phyloP scores from a whole-genome alignment of 495 filamentous ascomycete species.

The Umbilicaria muhlenbergii region DNA sequence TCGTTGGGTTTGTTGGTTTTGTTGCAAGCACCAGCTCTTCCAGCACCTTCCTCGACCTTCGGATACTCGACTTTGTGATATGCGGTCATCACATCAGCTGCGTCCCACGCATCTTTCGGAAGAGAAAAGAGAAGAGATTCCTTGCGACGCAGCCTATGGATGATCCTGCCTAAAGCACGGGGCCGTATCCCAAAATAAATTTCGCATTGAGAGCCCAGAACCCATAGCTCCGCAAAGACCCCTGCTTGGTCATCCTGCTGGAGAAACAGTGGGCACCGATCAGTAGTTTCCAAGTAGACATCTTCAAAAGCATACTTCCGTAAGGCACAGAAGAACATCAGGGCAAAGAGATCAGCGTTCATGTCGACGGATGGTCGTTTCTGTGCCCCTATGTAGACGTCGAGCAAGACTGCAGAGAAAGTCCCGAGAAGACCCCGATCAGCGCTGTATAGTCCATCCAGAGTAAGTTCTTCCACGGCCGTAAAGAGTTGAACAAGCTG shows the following conservation, averaged over 20 bases:
- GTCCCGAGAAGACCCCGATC: conserved; percentile 17
- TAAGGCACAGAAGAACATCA: conserved; percentile 39
- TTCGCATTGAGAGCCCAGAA: conserved; percentile 43
- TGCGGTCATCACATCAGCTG: conserved; percentile 32
- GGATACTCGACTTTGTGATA: conserved; percentile 11
- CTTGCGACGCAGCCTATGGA: conserved; percentile 35
- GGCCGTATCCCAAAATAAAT: conserved; percentile 42
- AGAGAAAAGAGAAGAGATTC: conserved; percentile 34
- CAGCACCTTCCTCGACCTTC: neutral
- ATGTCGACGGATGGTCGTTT: conserved; percentile 25
- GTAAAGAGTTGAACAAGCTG: conserved; percentile 25
- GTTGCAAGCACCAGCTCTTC: conserved; percentile 35
- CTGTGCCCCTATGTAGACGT: conserved; percentile 6
- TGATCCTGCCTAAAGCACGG: conserved; percentile 35
- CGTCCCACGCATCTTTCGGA: conserved; percentile 34
- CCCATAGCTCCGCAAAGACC: conserved; percentile 44
- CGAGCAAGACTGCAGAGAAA: no score
- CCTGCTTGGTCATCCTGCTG: conserved; percentile 40
- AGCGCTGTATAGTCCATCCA: conserved; percentile 23
- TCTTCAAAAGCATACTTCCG: conserved; percentile 41
- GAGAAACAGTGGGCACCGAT: conserved; percentile 44
- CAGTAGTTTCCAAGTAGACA: conserved; percentile 41
- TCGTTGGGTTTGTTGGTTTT: conserved; percentile 34
- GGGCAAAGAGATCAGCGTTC: conserved; percentile 32
- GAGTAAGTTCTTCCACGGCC: conserved; percentile 23